Base-by-base conservation (phyloP, 345 rosid species). In the Excoecaria cochinchinensis region DNA sequence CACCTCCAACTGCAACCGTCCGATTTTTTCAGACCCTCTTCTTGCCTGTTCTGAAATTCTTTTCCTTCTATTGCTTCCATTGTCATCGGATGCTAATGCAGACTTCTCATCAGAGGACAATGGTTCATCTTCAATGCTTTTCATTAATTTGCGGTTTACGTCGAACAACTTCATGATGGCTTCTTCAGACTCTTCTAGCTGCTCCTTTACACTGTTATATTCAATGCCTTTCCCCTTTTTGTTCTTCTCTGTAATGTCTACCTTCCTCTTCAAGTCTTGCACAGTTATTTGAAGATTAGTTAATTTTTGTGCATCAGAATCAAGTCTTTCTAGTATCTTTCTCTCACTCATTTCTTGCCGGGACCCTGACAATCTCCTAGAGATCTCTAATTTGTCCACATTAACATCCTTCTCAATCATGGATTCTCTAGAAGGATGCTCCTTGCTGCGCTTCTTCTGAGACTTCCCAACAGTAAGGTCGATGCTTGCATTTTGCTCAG, bases 271-370 rank as follows among this genome's bases (percentile, higher is more conserved):
- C 82, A 96, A 78, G 79, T 93, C 99, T 82, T 90, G 85, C 74
- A 96, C 89, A 0, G 91, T 90, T 67, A 88, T 85, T 73, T 93
- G 94, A 77, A 96, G 92, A 80, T 85, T 90, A 56, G 94, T 76
- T 71, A 96, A 86, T 85, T 93, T 96, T 72, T 93, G 94, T 74
- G 84, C 86, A 82, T 96, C 99, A 5, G 97, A 93, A 81, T 90
- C 86, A 38, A 96, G 97, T 81, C 99, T 89, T 81, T 93, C 94
- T 11, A 96, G 87, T 78, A 93, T 86, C 80, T 88, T 93, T 82
- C 84, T 89, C 83, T 80, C 80, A 84, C 85, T 83, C 69, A 82
- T 84, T 70, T 87, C 91, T 76, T 84, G 86, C 75, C 77, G 82
- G 58, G 91, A 82, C 76, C 87, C 95, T 0, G 89, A 78, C 57